Conservation (phyloP, 1,139 yeast species). For the Blastobotrys niveus region DNA sequence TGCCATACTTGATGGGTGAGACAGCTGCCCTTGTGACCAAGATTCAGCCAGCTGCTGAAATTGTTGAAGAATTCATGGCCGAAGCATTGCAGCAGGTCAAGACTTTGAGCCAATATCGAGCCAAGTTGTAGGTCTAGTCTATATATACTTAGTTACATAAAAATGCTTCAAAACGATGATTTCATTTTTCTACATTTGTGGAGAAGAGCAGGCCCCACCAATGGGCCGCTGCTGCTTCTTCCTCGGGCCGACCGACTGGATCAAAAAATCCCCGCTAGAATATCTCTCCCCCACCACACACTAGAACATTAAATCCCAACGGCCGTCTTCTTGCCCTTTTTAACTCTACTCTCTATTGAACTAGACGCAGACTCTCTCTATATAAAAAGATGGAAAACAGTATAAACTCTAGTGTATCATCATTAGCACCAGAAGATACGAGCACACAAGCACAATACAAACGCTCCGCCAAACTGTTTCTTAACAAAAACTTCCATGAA, state of each 20-base stretch:
- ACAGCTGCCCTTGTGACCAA: constrained; percentile 26
- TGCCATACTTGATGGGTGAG: constrained; percentile 28
- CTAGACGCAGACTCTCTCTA: neutral
- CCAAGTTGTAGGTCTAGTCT: constrained; percentile 13
- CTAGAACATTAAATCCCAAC: no score
- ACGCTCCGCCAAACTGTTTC: constrained; percentile 24
- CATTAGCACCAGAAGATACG: constrained; percentile 4
- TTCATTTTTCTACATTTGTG: no score
- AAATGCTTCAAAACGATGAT: no score
- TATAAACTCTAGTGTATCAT: constrained; percentile 9
- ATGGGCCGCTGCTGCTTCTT: no score
- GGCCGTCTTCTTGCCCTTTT: neutral
- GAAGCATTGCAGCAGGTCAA: constrained; percentile 23
- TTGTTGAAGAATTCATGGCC: constrained; percentile 25
- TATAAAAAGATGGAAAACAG: constrained; percentile 10
- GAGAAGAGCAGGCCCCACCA: no score
- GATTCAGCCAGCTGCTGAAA: constrained; percentile 27
- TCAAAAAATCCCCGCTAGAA: no score
- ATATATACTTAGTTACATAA: no score
- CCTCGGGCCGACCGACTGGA: no score
- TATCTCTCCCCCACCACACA: no score
- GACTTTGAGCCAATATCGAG: constrained; percentile 3
- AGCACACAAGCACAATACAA: constrained; percentile 16
- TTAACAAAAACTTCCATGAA: constrained; percentile 24
- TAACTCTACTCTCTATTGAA: neutral